These are phyloP conservation scores for Dendrocalamus sinicus DNA, from an alignment of 176 grass and related monocot species.

Conservation along the genomic window DNA sequence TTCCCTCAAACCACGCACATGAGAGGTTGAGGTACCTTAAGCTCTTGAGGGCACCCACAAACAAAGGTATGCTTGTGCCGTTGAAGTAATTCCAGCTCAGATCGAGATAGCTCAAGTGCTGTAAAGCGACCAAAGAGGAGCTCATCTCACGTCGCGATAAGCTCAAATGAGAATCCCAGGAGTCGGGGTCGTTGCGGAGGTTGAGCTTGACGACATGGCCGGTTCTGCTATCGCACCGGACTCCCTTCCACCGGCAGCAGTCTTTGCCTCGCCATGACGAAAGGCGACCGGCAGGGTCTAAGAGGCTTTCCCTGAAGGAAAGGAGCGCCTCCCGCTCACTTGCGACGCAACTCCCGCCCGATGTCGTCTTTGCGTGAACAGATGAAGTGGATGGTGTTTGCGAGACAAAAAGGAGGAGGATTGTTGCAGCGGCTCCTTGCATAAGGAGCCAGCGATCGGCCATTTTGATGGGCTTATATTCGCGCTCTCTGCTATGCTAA, in stretches of 20 bases:
- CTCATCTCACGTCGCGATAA: neutral
- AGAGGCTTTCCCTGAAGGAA: slow-evolving; percentile 31
- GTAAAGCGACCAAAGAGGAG: slow-evolving; percentile 33
- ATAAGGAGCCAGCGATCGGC: neutral
- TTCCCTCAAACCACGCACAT: neutral
- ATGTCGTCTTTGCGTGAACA: neutral
- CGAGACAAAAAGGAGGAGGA: neutral
- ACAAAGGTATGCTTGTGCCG: slow-evolving; percentile 18
- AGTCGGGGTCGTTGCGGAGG: neutral
- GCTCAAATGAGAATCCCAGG: neutral
- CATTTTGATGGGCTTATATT: neutral
- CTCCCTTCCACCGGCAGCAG: slow-evolving; percentile 46
- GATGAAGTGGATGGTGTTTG: neutral
- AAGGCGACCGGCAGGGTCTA: slow-evolving; percentile 1
- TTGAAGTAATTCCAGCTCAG: slow-evolving; percentile 44
- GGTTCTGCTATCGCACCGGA: slow-evolving; percentile 29
- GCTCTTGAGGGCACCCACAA: slow-evolving; percentile 28
- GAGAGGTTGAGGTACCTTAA: slow-evolving; percentile 52
- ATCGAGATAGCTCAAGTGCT: slow-evolving; percentile 42
- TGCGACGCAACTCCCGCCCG: neutral
- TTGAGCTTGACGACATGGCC: slow-evolving; percentile 41
- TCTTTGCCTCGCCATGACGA: slow-evolving; percentile 41
- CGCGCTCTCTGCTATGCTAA: no score
- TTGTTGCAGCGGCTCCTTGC: neutral
- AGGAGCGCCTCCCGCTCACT: slow-evolving; percentile 32